Percentiles rank a stretch among this genome's conserved stretches.
Evolutionary conservation across 2,329 filamentous ascomycete genomes (phyloP).

Genomic region (Talaromyces funiculosus): DNA sequence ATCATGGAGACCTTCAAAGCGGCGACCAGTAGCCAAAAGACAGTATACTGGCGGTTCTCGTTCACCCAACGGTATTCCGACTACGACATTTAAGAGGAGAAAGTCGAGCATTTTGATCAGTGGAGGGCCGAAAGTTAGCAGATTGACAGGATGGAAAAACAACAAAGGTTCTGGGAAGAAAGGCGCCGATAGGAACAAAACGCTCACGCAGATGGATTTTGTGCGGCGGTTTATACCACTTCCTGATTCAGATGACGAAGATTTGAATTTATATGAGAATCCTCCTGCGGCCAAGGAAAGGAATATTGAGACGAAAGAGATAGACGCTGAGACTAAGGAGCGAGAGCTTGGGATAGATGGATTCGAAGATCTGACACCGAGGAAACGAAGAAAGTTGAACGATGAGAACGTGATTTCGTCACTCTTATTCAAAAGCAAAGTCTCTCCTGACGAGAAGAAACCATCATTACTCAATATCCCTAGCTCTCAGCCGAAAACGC

Average conservation of each 20-base stretch:
- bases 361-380: conserved; percentile 5
- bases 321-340: background rate
- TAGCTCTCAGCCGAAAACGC: conserved; percentile 24
- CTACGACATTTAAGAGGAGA: conserved; percentile 7
- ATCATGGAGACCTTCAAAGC: conserved; percentile 16
- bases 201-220: conserved; percentile 40
- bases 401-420: background rate
- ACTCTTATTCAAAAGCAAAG: background rate
- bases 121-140: conserved; percentile 16
- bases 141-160: conserved; percentile 21
- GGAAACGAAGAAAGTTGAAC: conserved; percentile 22
- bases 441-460: background rate
- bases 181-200: conserved; percentile 28
- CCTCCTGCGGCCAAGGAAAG: background rate
- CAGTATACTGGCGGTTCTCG: background rate
- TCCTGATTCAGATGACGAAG: conserved; percentile 28
- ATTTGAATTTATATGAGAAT: conserved; percentile 2
- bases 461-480: background rate
- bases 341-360: background rate
- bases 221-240: conserved; percentile 32
- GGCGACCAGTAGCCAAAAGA: background rate
- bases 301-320: background rate
- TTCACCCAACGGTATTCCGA: conserved; percentile 6
- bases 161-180: conserved; percentile 6
- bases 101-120: background rate